Evolutionary conservation across 2,329 filamentous ascomycete genomes (phyloP), one percentile per base, ranked within the genome.

Genomic region (Neonectria neomacrospora): DNA sequence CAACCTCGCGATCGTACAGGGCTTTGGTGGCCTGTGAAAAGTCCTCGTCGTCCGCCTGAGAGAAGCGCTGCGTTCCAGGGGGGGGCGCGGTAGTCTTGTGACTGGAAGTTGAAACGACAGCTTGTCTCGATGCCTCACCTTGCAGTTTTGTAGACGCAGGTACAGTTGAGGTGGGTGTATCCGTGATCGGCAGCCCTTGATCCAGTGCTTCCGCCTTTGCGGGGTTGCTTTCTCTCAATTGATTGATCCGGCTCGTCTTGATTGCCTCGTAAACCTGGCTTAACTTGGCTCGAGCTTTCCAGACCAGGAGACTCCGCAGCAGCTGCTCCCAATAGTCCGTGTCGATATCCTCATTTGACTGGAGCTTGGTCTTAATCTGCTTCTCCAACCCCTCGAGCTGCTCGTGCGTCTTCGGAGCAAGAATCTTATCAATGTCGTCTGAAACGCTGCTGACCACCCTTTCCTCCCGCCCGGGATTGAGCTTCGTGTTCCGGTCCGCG

Each of bases 261-360:
- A 97, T 91, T 12, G 88, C 88, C 68, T 92, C 88, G 68, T 90
- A 94, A 16, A 97, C 89, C 65, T 88, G 90, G 69, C 89, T 89
- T 56, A 99, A 80, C 76, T 91, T 93, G 2, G 94, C 93, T 77
- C 92, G 94, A 34, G 96, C 93, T 80, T 98, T 98, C 89, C 93
- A 97, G 1, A 97, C 89, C 7, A 91, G 84, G 66, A 99, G 82
- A 75, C 90, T 96, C 69, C 90, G 90, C 65, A 99, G 83, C 16
- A 99, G 83, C 75, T 97, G 93, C 75, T 97, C 93, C 96, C 96
- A 99, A 77, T 98, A 99, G 79, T 99, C 96, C 2, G 92, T 93
- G 78, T 99, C 96, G 69, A 99, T 95, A 41, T 92, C 90, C 74
- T 97, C 94, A 75, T 97, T 90, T 8, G 93, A 96, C 55, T 90